Evolutionary conservation across 2,329 filamentous ascomycete species (phyloP), one percentile per base, ranked within the genome.

Genomic region (Triangularia verruculosa): DNA sequence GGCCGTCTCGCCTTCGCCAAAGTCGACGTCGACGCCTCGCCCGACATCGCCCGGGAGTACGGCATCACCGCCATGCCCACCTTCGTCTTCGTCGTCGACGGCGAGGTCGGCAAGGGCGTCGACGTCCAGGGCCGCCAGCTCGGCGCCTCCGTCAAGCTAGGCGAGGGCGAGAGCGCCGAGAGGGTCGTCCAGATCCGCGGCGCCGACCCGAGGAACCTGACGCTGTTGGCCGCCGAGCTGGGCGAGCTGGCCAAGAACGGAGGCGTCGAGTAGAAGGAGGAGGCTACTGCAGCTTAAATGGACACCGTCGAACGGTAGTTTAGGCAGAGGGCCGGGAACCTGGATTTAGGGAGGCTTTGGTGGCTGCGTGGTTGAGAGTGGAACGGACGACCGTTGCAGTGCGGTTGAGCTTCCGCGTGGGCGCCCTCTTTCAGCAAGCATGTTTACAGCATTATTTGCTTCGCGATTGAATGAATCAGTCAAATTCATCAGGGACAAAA

Each of bases 71-170:
- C 80, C 69, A 82, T 86, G 75, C 84, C 84, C 15, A 83, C 82
- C 57, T 86, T 86, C 72, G 74, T 83, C 69, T 79, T 85, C 73
- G 84, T 86, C 72, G 77, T 81, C 72, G 77, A 82, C 47, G 82
- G 80, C 61, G 73, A 79, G 74, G 72, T 65, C 6, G 28, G 52
- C 25, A 54, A 24, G 51, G 66, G 74, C 54, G 70, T 78, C 52
- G 70, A 72, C 13, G 72, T 75, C 17, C 39, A 52, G 57, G 71
- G 72, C 52, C 72, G 71, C 8, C 64, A 15, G 9, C 51, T 69
- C 17, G 56, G 61, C 11, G 67, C 53, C 43, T 57, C 65, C 12
- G 57, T 59, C 5, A 57, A 56, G 28, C 66, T 66, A 7, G 52
- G 64, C 3, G 55, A 53, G 1, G 30, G 47, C 9, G 63, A 56